Conservation (phyloP, 176 grass and related monocot genomes). For the Carex cristatella region DNA sequence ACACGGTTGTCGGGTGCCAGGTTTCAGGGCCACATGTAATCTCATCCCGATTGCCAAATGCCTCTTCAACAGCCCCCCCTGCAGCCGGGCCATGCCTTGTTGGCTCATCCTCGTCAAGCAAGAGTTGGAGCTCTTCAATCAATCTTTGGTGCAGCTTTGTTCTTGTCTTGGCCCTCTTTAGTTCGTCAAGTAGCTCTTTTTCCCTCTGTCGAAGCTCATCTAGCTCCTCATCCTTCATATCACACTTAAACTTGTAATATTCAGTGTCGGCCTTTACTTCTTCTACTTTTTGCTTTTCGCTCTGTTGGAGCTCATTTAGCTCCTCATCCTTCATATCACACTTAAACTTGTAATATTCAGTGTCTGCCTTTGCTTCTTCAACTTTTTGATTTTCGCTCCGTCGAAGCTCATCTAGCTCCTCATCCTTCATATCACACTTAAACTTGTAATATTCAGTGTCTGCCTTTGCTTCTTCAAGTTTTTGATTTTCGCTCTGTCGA, state of each 20-base stretch:
- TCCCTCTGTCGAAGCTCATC: not conserved
- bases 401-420: not conserved
- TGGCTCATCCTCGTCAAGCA: too few species aligned
- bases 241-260: not conserved
- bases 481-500: too few species aligned
- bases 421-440: not conserved
- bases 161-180: not conserved
- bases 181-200: not conserved
- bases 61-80: not conserved
- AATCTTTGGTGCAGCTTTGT: not conserved
- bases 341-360: not conserved
- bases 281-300: not conserved
- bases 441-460: not conserved
- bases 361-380: not conserved
- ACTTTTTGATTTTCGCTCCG: not conserved
- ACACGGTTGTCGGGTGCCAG: not conserved
- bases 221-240: not conserved
- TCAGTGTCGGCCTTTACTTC: not conserved
- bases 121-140: not conserved
- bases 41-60: not conserved
- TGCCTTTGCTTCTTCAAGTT: not conserved
- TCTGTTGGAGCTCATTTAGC: not conserved
- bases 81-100: not conserved
- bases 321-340: not conserved
- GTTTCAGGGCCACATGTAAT: not conserved